A percentile compares a stretch with the other conserved stretches of the same genome.
Evolutionary conservation across 75 land plant species (phyloP).

Genomic region (Picea sitchensis): DNA sequence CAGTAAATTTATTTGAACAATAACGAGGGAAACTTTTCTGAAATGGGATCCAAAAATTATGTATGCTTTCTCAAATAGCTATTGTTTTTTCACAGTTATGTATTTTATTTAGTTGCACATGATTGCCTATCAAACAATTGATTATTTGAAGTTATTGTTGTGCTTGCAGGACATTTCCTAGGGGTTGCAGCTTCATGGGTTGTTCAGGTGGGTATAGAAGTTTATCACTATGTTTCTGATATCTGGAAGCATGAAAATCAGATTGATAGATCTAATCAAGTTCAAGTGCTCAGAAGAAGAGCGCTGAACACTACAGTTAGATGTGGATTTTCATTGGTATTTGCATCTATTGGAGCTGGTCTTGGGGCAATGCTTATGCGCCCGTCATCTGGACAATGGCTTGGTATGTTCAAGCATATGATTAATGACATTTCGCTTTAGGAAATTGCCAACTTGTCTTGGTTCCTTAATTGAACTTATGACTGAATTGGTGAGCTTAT

Average conservation of each 20-base stretch:
- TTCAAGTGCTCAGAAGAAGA: constrained; percentile 45
- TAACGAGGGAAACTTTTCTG: background rate
- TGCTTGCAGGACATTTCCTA: constrained; percentile 62
- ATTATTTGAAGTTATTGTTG: background rate
- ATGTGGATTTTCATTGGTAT: constrained; percentile 68
- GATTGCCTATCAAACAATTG: background rate
- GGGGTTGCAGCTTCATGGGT: constrained; percentile 87
- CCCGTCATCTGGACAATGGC: constrained; percentile 92
- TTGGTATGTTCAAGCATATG: constrained; percentile 48
- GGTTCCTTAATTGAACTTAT: constrained; percentile 1
- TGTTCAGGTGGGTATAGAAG: constrained; percentile 73
- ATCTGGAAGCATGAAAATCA: constrained; percentile 25
- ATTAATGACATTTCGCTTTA: background rate
- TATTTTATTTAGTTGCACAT: background rate
- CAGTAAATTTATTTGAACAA: background rate
- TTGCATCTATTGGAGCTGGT: constrained; percentile 96
- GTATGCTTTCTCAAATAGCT: background rate
- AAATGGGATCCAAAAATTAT: no score
- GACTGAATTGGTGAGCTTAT: background rate
- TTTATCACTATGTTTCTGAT: constrained; percentile 41
- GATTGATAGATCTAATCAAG: constrained; percentile 26
- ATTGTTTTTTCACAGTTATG: background rate
- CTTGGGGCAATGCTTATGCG: constrained; percentile 64
- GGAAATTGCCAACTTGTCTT: background rate
- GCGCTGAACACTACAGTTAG: constrained; percentile 50